Conservation (phyloP, 2,329 filamentous ascomycete species). For the Teratosphaeria zuluensis region DNA sequence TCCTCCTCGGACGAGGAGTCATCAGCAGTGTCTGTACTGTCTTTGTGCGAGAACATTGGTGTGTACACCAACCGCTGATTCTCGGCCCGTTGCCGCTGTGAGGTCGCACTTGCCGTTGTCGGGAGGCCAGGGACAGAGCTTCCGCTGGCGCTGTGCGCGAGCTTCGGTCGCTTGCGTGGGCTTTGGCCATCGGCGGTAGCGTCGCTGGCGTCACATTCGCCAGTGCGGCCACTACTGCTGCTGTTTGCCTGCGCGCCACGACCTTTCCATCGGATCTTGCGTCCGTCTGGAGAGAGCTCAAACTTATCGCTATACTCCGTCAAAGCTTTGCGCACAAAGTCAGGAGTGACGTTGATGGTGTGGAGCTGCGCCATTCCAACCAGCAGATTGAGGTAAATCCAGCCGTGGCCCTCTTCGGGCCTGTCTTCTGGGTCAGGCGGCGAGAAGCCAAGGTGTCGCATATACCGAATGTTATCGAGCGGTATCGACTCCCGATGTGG, state of each 20-base stretch:
- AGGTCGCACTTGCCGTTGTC: conserved; percentile 1
- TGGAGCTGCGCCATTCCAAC: conserved; percentile 77
- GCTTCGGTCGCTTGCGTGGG: conserved; percentile 22
- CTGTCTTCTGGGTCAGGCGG: conserved; percentile 47
- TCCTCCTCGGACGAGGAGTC: conserved; percentile 26
- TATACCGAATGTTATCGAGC: conserved; percentile 69
- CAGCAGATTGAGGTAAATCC: conserved; percentile 74
- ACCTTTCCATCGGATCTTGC: conserved; percentile 72
- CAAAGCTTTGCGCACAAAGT: conserved; percentile 66
- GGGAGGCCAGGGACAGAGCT: not conserved
- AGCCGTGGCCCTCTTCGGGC: conserved; percentile 59
- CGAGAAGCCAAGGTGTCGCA: conserved; percentile 61
- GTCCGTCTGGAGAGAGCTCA: conserved; percentile 66
- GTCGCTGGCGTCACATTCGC: conserved; percentile 3
- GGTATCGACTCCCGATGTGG: conserved; percentile 67
- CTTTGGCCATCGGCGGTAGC: conserved; percentile 7
- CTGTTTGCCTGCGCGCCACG: conserved; percentile 24
- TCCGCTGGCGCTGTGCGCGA: conserved; percentile 12
- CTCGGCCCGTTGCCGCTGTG: conserved; percentile 9
- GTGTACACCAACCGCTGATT: conserved; percentile 34
- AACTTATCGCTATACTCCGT: conserved; percentile 62
- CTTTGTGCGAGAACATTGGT: conserved; percentile 39
- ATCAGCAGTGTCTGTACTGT: conserved; percentile 31
- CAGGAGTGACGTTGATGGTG: conserved; percentile 70
- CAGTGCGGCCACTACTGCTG: conserved; percentile 9